A percentile compares a stretch with the other conserved stretches of the same genome.
These are phyloP conservation scores for Zoysia pacifica DNA, from an alignment of 176 grass and related monocot species.

Conservation along the genomic window DNA sequence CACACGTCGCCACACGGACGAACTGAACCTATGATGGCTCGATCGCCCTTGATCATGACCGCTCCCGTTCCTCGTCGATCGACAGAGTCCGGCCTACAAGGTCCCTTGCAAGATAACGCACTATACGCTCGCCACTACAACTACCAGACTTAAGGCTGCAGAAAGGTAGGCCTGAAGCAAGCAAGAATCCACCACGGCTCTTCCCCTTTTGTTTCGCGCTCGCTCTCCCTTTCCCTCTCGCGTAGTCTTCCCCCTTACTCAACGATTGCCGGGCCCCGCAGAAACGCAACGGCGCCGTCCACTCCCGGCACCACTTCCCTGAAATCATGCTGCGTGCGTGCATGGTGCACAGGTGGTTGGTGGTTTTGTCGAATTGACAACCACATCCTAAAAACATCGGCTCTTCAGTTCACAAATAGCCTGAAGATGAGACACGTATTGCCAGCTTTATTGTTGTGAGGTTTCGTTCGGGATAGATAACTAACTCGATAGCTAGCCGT, in stretches of 20 bases:
- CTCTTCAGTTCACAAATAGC: neutral
- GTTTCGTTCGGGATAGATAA: constrained; percentile 32
- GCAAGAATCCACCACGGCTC: constrained; percentile 50
- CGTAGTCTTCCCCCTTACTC: constrained; percentile 67
- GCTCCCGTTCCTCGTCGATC: constrained; percentile 7
- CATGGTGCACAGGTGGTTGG: constrained; percentile 47
- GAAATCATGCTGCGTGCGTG: constrained; percentile 29
- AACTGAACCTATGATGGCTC: neutral
- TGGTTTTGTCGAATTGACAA: constrained; percentile 7
- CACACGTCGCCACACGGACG: constrained; percentile 43
- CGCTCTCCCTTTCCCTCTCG: neutral
- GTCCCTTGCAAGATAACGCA: constrained; percentile 55
- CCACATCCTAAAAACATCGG: neutral
- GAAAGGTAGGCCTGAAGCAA: constrained; percentile 83
- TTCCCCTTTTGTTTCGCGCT: constrained; percentile 46
- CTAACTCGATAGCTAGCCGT: constrained; percentile 16
- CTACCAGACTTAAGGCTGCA: constrained; percentile 84
- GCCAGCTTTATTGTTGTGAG: neutral
- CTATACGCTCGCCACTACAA: constrained; percentile 77
- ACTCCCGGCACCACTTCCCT: neutral
- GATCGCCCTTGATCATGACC: constrained; percentile 45
- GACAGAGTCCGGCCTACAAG: constrained; percentile 7
- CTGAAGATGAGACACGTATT: neutral
- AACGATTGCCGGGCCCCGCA: constrained; percentile 22
- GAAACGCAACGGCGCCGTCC: constrained; percentile 40